A percentile compares a stretch with the other conserved stretches of the same genome.
Evolutionary conservation across 2,329 filamentous ascomycete genomes (phyloP).

Genomic region (Aschersonia sp.): DNA sequence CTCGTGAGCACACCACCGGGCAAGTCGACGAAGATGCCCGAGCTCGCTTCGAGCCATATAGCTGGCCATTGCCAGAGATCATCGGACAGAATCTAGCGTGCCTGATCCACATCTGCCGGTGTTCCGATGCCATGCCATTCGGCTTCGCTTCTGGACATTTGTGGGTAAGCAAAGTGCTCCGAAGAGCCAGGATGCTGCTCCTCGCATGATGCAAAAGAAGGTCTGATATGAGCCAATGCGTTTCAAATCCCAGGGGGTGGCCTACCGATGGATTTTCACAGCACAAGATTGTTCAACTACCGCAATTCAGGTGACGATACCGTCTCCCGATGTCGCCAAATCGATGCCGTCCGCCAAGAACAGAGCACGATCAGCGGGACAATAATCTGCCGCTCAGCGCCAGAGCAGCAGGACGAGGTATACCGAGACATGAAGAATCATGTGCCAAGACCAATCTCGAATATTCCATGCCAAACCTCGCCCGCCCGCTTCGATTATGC

Average conservation of each 20-base stretch:
- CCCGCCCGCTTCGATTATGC: too few relatives aligned
- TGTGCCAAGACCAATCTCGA: neutral
- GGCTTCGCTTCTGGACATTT: neutral
- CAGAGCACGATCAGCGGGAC: neutral
- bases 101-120: too few relatives aligned
- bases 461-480: neutral
- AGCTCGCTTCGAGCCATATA: too few relatives aligned
- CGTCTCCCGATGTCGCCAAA: neutral
- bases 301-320: neutral
- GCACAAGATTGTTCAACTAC: neutral
- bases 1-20: too few relatives aligned
- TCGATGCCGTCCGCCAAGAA: neutral
- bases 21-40: too few relatives aligned
- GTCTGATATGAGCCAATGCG: neutral
- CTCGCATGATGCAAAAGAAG: neutral
- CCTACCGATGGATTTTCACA: neutral
- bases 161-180: neutral
- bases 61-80: too few relatives aligned
- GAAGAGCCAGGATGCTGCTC: neutral
- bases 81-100: too few relatives aligned
- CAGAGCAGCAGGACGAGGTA: constrained; percentile 5
- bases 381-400: neutral
- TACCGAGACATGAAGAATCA: neutral
- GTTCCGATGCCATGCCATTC: neutral
- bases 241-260: neutral